Evolutionary conservation across 306 rosid genomes (phyloP).

Genomic region (Vigna trinervia): DNA sequence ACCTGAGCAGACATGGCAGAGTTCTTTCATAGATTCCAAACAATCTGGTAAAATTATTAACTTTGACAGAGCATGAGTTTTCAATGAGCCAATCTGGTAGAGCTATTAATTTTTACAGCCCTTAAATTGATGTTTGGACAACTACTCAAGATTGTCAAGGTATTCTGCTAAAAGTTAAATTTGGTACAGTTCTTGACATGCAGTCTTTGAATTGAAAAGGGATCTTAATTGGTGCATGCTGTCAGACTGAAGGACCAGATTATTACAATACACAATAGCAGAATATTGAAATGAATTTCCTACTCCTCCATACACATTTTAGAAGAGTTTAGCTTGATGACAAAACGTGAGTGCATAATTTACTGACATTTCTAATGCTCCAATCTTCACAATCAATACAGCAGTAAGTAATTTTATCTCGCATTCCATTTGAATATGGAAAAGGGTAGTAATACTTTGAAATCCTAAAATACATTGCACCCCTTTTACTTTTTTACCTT

Average conservation of each 20-base stretch:
- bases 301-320: background rate
- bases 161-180: background rate
- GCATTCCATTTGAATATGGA: background rate
- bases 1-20: conserved; percentile 16
- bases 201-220: background rate
- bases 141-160: background rate
- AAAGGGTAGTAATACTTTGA: background rate
- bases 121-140: conserved; percentile 12
- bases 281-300: background rate
- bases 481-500: too few relatives aligned
- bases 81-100: conserved; percentile 1
- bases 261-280: background rate
- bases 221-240: background rate
- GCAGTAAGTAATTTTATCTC: background rate
- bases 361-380: background rate
- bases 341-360: background rate
- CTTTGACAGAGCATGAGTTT: background rate
- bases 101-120: conserved; percentile 5
- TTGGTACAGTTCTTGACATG: background rate
- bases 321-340: background rate
- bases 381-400: background rate
- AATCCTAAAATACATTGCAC: too few relatives aligned
- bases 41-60: conserved; percentile 10
- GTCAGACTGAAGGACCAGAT: background rate
- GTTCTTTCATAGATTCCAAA: background rate